Base-by-base conservation (phyloP, 768 basidiomycete species). In the Filobasidium floriforme region DNA sequence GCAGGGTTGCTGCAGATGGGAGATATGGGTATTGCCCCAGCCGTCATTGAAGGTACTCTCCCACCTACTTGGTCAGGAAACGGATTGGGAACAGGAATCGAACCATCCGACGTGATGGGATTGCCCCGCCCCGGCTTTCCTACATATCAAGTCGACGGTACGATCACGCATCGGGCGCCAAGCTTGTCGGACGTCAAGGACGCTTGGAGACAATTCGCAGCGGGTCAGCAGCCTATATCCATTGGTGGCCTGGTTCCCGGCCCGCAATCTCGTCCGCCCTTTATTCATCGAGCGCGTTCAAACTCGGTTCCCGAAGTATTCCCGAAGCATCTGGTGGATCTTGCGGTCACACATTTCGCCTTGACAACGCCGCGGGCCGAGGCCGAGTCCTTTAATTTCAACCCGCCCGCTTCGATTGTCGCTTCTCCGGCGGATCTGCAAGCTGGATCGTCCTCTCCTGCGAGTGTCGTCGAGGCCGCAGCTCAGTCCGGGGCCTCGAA, bases 121-220 rank as follows among this genome's bases (percentile, higher is more conserved):
- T 5, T 49, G n/a, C 7, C 54, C 26, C 54, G 54, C 12, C 54
- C 54, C 2, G 22, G 22, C 2, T 57, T 57, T 15, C n/a, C 54
- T 15, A 2, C 24, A 6, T 57, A 24, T 24, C 54, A 57, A 3
- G 24, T 57, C 24, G 24, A 57, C 15, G 54, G 54, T 5, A 24
- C 5, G n/a, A 4, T 26, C 22, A 57, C 54, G 2, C 19, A 57
- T 7, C 54, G 62, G 57, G 66, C 72, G 57, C 72, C 75, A 6
- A 75, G 70, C 62, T 65, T 73, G 51, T 62, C 68, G 12, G 76
- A 77, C 63, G 71, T 74, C 49, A 75, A 77, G 63, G 76, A 77
- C 68, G 59, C 73, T 1, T 77, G 76, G 76, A 71, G 72, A 49
- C 22, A 72, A 63, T 77, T 73, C 66, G 75, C 32, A 9, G 14